Base-by-base conservation (phyloP, 768 basidiomycete genomes). In the Hebeloma cylindrosporum region DNA sequence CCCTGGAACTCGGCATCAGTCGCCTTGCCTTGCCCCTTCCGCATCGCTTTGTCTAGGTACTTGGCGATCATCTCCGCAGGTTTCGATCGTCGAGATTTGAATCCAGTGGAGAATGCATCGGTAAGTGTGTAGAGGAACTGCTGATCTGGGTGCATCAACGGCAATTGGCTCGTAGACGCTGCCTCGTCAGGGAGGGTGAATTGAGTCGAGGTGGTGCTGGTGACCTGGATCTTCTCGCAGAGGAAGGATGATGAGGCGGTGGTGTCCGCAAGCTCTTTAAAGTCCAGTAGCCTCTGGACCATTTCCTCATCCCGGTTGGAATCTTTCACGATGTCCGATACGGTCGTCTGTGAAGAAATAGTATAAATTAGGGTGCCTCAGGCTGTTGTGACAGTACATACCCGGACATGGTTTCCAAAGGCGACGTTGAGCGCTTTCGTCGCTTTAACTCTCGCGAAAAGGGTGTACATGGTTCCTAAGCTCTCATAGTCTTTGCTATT, bases 11-110 rank as follows among this genome's bases (percentile, higher is more conserved):
- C 77, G 10, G 60, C 66, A 45, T 92, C 85, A 22, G 74, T 76
- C 41, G 74, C 68, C 7, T 76, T 73, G 25, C 83, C 82, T 62
- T 95, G 92, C 0, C 95, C 94, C 46, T 79, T 81, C 33, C 93
- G 79, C 86, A 98, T 87, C 16, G 85, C 79, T 36, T 74, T 77
- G 64, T 98, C 94, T 36, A 98, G 72, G 61, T 92, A 80, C 60
- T 88, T 92, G 11, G 96, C 96, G 42, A 94, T 85, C 80, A 93
- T 83, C 65, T 95, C 93, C 0, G 93, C 92, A 5, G 92, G 91
- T 58, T 89, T 93, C 58, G 81, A 84, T 21, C 82, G 76, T 31
- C 85, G 79, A 2, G 77, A 73, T 60, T 83, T 83, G 70, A 93
- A 93, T 17, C 85, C 89, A 21, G 57, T 67, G 3, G 74, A 64